Evolutionary conservation across 2,329 filamentous ascomycete species (phyloP).

Genomic region (Fusarium mangiferae): DNA sequence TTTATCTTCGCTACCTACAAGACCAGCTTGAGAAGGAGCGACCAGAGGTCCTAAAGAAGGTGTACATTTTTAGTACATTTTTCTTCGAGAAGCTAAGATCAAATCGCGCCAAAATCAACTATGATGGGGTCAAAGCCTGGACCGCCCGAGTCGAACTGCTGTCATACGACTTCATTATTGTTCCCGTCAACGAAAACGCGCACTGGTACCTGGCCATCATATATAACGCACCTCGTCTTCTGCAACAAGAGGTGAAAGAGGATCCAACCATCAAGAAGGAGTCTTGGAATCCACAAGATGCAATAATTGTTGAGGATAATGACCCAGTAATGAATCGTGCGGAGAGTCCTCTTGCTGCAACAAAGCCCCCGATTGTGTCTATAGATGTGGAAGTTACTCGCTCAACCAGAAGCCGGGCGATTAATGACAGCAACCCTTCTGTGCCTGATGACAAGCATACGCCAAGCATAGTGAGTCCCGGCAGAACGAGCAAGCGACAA

Average conservation of each 20-base stretch:
- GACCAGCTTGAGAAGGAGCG: conserved; percentile 64
- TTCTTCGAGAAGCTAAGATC: conserved; percentile 85
- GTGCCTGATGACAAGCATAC: not conserved
- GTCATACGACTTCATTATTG: conserved; percentile 85
- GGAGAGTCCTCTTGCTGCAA: conserved; percentile 29
- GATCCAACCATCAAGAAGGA: conserved; percentile 12
- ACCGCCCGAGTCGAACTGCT: conserved; percentile 88
- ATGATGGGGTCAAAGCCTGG: conserved; percentile 87
- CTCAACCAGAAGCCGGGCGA: conserved; percentile 5
- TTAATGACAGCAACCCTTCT: not conserved
- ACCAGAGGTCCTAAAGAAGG: conserved; percentile 67
- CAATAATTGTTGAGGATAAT: conserved; percentile 27
- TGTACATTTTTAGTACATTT: conserved; percentile 93
- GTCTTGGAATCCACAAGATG: conserved; percentile 4
- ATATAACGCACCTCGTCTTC: conserved; percentile 80
- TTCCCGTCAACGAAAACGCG: conserved; percentile 86
- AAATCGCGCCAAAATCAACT: conserved; percentile 74
- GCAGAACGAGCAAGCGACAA: conserved; percentile 26
- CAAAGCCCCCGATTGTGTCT: conserved; percentile 37
- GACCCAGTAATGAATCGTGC: conserved; percentile 12
- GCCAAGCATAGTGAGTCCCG: not conserved
- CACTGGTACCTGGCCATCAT: conserved; percentile 98
- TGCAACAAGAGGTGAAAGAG: conserved; percentile 42
- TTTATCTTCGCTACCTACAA: conserved; percentile 83
- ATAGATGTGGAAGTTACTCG: conserved; percentile 36